Conservation (phyloP, 495 filamentous ascomycete species). For the Thermochaetoides thermophila region DNA sequence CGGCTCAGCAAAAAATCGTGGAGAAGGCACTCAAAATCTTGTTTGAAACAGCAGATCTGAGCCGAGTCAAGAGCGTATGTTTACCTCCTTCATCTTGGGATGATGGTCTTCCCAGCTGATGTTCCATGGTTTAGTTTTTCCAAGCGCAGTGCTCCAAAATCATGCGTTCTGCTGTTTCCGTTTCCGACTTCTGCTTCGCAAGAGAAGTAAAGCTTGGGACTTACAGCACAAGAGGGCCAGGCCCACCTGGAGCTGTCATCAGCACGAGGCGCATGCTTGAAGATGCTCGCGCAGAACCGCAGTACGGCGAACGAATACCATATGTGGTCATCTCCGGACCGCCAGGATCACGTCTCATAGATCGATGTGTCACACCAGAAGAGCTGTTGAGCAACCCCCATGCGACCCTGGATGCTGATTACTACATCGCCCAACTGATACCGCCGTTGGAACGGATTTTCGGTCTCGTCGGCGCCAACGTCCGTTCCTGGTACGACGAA, state of each 20-base stretch:
- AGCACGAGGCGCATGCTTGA: conserved; percentile 71
- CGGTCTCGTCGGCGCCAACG: conserved; percentile 88
- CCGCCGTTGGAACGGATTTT: conserved; percentile 93
- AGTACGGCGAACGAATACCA: conserved; percentile 88
- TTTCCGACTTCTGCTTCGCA: conserved; percentile 94
- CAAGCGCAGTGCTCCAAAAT: conserved; percentile 85
- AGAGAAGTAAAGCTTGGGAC: conserved; percentile 81
- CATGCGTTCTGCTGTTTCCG: conserved; percentile 72
- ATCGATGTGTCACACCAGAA: conserved; percentile 82
- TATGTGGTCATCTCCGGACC: conserved; percentile 86
- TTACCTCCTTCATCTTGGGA: no score
- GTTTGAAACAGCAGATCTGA: conserved; percentile 80
- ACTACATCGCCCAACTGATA: conserved; percentile 90
- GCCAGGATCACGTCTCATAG: conserved; percentile 71
- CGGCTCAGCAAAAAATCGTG: conserved; percentile 93
- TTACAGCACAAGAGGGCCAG: conserved; percentile 59
- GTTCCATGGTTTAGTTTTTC: no score
- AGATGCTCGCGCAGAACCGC: conserved; percentile 76
- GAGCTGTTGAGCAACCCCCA: conserved; percentile 59
- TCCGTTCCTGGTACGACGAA: conserved; percentile 85
- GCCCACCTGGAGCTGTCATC: conserved; percentile 78
- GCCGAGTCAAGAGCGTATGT: conserved; percentile 79
- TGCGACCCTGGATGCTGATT: conserved; percentile 82
- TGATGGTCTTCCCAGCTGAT: no score
- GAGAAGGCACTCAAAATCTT: conserved; percentile 76